Percentiles rank a stretch among this genome's conserved stretches.
Evolutionary conservation across 1,284 basidiomycete genomes (phyloP).

Genomic region (Sphagnurus paluster): DNA sequence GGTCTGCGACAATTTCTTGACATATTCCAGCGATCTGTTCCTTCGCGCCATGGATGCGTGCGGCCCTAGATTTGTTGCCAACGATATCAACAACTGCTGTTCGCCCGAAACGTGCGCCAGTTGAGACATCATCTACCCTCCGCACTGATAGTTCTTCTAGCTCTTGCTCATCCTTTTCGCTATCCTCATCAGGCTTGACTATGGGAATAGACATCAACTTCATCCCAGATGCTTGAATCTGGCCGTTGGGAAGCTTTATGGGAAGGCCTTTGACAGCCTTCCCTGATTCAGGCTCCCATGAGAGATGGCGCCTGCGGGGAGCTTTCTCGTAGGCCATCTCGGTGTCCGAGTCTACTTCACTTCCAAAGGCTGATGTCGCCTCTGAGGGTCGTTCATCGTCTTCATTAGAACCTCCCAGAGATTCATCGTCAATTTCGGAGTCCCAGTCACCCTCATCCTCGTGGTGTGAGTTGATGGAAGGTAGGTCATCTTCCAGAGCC

Average conservation of each 20-base stretch:
- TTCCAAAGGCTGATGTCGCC: slow-evolving; percentile 28
- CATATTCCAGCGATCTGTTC: slow-evolving; percentile 89
- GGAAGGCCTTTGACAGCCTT: slow-evolving; percentile 72
- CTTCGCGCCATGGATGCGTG: slow-evolving; percentile 77
- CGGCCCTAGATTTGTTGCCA: slow-evolving; percentile 62
- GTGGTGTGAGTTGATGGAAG: slow-evolving; percentile 62
- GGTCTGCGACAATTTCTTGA: slow-evolving; percentile 87
- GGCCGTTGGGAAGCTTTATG: slow-evolving; percentile 83
- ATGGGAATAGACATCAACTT: slow-evolving; percentile 30
- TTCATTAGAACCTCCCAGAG: slow-evolving; percentile 19
- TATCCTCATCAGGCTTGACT: slow-evolving; percentile 37
- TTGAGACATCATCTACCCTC: slow-evolving; percentile 66
- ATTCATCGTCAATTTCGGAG: slow-evolving; percentile 38
- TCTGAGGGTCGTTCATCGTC: slow-evolving; percentile 27
- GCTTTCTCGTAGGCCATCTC: slow-evolving; percentile 73
- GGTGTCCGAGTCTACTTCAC: slow-evolving; percentile 52
- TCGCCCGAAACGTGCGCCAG: slow-evolving; percentile 80
- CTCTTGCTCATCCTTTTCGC: slow-evolving; percentile 38
- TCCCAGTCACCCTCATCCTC: slow-evolving; percentile 56
- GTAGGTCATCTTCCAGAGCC: slow-evolving; percentile 51
- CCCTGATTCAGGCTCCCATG: slow-evolving; percentile 45
- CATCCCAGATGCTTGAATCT: slow-evolving; percentile 60
- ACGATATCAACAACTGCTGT: slow-evolving; percentile 80
- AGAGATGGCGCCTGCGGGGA: slow-evolving; percentile 51
- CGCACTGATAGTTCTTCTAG: slow-evolving; percentile 23